A percentile compares a stretch with the other conserved stretches of the same genome.
Evolutionary conservation across 1,284 basidiomycete species (phyloP).

Genomic region (Lentinula novae-zelandiae): DNA sequence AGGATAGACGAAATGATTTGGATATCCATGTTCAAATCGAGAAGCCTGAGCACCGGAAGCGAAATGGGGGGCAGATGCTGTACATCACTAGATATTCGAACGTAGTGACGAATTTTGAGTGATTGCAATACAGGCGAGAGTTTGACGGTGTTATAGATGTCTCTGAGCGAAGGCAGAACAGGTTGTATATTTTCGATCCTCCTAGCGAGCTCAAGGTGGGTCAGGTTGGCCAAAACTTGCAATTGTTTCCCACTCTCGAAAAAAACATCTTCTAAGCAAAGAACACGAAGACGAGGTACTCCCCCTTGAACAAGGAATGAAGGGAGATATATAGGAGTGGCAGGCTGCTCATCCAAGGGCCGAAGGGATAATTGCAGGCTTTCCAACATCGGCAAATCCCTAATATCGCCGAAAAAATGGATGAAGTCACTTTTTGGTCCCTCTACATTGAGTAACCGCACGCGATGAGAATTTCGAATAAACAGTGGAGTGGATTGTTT

Average conservation of each 20-base stretch:
- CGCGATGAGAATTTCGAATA: not conserved
- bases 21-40: conserved; percentile 1
- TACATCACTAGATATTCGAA: not conserved
- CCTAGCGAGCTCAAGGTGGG: not conserved
- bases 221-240: not conserved
- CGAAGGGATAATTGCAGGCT: not conserved
- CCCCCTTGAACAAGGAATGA: conserved; percentile 4
- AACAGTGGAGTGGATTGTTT: not conserved
- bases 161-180: not conserved
- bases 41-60: conserved; percentile 1
- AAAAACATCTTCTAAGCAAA: not conserved
- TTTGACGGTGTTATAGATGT: not conserved
- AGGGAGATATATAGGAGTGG: not conserved
- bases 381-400: not conserved
- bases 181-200: not conserved
- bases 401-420: not conserved
- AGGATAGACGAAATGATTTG: not conserved
- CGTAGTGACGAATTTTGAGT: conserved; percentile 1
- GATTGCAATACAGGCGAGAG: not conserved
- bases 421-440: not conserved
- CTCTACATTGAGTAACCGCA: not conserved
- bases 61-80: not conserved
- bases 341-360: not conserved
- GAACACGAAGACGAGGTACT: not conserved
- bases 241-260: not conserved